Conservation (phyloP, 306 rosid genomes). For the Castanospermum australe region DNA sequence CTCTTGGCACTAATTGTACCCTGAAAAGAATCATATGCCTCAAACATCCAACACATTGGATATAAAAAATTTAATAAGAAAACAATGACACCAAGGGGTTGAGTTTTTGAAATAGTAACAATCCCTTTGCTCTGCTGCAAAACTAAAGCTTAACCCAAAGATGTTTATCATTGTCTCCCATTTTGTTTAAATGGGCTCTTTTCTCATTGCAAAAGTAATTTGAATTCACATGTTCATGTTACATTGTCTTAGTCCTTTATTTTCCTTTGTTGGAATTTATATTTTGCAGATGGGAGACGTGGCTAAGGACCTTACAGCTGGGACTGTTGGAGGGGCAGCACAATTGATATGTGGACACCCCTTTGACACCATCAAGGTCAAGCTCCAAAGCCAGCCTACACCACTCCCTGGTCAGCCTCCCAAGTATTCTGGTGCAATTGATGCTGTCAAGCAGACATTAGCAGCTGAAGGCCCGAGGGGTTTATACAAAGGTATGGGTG, state of each 20-base stretch:
- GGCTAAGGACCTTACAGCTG: conserved; percentile 87
- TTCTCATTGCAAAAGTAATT: not conserved
- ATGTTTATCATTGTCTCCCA: not conserved
- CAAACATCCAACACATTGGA: not conserved
- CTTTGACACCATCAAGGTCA: conserved; percentile 96
- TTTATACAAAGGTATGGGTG: conserved; percentile 99
- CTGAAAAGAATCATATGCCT: not conserved
- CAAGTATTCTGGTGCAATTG: conserved; percentile 82
- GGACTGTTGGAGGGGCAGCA: conserved; percentile 91
- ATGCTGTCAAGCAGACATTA: conserved; percentile 90
- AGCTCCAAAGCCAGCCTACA: conserved; percentile 96
- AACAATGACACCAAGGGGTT: not conserved
- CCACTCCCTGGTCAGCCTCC: conserved; percentile 85
- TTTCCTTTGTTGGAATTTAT: not conserved
- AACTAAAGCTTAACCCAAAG: not conserved
- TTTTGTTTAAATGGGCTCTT: conserved; percentile 8
- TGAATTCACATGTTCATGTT: not conserved
- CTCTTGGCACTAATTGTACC: not conserved
- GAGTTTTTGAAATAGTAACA: not conserved
- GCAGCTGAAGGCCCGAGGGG: conserved; percentile 92
- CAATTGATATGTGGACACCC: conserved; percentile 92
- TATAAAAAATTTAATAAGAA: not conserved
- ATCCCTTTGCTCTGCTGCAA: not conserved
- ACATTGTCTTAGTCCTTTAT: not conserved
- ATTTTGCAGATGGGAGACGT: conserved; percentile 82